Evolutionary conservation across 768 basidiomycete genomes (phyloP).

Genomic region (Boletellus ananiceps): DNA sequence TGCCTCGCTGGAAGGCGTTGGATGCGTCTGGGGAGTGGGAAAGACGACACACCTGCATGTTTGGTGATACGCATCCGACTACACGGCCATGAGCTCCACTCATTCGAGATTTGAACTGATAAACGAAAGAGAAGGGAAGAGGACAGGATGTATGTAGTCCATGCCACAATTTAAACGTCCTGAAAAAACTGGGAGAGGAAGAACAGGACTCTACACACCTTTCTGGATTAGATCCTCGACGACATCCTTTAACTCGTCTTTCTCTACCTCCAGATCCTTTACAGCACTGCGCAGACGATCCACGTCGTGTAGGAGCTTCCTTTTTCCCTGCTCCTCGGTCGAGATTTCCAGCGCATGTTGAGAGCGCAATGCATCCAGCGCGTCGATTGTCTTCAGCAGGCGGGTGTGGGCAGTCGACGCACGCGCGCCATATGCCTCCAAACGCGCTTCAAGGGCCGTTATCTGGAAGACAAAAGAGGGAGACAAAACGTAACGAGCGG

Average conservation of each 20-base stretch:
- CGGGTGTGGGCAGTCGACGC: slow-evolving; percentile 43
- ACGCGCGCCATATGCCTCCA: slow-evolving; percentile 36
- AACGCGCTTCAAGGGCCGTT: slow-evolving; percentile 24
- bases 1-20: slow-evolving; percentile 13
- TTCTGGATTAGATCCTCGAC: slow-evolving; percentile 53
- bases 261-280: slow-evolving; percentile 39
- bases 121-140: not conserved
- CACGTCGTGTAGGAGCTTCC: slow-evolving; percentile 37
- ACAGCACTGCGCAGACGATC: slow-evolving; percentile 32
- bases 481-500: not conserved
- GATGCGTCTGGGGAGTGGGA: slow-evolving; percentile 3
- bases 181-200: not conserved
- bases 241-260: slow-evolving; percentile 51
- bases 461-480: slow-evolving; percentile 20
- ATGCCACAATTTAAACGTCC: slow-evolving; percentile 3
- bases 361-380: slow-evolving; percentile 41
- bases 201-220: slow-evolving; percentile 38
- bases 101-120: slow-evolving; percentile 43
- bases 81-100: slow-evolving; percentile 44
- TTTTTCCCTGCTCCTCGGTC: slow-evolving; percentile 29
- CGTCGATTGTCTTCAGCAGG: slow-evolving; percentile 45
- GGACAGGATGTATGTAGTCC: not conserved
- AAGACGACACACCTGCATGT: slow-evolving; percentile 40
- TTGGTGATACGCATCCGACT: slow-evolving; percentile 39
- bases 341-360: slow-evolving; percentile 40